phyloP scores from a whole-genome alignment of 2,329 filamentous ascomycete genomes.

The Cordyceps farinosa region DNA sequence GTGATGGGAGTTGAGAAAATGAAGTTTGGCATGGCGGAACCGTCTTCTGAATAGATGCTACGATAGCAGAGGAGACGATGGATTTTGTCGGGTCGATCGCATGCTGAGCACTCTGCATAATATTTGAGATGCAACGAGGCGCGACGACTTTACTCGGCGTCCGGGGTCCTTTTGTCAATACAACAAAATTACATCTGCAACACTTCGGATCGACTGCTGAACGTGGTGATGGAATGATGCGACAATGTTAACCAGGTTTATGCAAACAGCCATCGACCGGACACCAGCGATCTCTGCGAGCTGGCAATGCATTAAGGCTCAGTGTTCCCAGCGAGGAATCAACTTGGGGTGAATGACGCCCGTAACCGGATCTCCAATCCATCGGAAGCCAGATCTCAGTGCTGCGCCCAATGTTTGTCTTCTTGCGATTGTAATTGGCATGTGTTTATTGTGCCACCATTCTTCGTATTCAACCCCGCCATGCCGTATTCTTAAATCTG shows the following conservation, averaged over 20 bases:
- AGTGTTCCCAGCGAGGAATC: too few relatives aligned
- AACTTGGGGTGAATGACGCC: too few relatives aligned
- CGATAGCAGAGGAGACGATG: conserved; percentile 33
- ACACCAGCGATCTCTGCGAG: neutral
- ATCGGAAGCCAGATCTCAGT: too few relatives aligned
- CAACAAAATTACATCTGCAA: conserved; percentile 34
- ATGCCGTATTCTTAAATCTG: too few relatives aligned
- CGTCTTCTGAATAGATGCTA: conserved; percentile 31
- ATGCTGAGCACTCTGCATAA: conserved; percentile 32
- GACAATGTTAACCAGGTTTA: too few relatives aligned
- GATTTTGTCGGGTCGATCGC: conserved; percentile 35
- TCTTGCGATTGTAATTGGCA: too few relatives aligned
- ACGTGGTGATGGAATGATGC: neutral
- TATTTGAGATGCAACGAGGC: conserved; percentile 36
- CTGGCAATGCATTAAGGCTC: too few relatives aligned
- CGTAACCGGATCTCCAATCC: too few relatives aligned
- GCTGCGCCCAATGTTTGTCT: too few relatives aligned
- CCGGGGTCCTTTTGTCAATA: conserved; percentile 42
- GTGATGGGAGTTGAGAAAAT: conserved; percentile 27
- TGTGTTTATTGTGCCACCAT: too few relatives aligned
- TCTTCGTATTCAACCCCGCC: too few relatives aligned
- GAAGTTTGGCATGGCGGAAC: conserved; percentile 30
- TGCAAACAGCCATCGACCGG: neutral
- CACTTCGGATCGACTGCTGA: neutral
- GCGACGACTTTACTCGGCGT: conserved; percentile 38